phyloP scores from a whole-genome alignment of 345 rosid genomes.

The Nephelium lappaceum region DNA sequence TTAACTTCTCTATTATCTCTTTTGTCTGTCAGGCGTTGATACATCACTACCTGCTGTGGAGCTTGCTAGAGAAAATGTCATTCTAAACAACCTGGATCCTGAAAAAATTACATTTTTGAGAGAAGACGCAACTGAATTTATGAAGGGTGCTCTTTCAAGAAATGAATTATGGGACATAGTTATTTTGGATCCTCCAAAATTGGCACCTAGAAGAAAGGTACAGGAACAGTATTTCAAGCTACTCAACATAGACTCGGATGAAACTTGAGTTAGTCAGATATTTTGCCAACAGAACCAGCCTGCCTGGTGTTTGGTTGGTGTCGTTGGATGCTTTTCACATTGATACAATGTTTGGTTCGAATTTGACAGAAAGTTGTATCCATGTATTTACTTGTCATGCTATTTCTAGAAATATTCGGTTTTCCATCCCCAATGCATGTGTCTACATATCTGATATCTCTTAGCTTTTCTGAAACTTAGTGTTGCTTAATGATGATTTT shows the following conservation, averaged over 20 bases:
- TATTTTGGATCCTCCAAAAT: conserved; percentile 88
- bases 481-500: conserved; percentile 17
- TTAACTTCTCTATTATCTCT: not conserved
- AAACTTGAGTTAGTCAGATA: not conserved
- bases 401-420: not conserved
- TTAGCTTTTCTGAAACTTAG: not conserved
- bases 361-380: not conserved
- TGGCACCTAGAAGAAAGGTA: conserved; percentile 86
- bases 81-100: conserved; percentile 74
- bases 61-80: conserved; percentile 80
- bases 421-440: not conserved
- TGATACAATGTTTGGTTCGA: not conserved
- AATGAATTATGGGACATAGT: conserved; percentile 86
- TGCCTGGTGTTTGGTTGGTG: too few species aligned
- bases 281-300: not conserved
- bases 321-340: not conserved
- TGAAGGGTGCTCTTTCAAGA: conserved; percentile 78
- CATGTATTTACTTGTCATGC: not conserved
- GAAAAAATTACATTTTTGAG: conserved; percentile 57
- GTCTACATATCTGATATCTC: not conserved
- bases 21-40: conserved; percentile 64
- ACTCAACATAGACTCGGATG: not conserved
- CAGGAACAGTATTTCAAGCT: not conserved
- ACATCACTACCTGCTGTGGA: conserved; percentile 84
- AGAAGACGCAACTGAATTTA: conserved; percentile 75